Base-by-base conservation (phyloP, 495 filamentous ascomycete genomes). In the Lophiotrema nucula region DNA sequence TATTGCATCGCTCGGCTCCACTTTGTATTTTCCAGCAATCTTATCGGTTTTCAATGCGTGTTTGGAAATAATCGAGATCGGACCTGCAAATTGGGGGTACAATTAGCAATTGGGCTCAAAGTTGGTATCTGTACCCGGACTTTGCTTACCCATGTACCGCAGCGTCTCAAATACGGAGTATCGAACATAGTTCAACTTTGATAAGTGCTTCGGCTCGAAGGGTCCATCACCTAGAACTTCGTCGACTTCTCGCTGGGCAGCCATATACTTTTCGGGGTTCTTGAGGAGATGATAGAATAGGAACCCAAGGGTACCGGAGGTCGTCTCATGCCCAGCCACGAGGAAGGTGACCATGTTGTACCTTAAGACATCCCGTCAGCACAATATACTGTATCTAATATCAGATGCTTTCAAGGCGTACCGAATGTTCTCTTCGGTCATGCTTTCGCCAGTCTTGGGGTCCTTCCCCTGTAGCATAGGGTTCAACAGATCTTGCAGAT, bases 321-420 rank as follows among this genome's bases (percentile, higher is more conserved):
- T 90, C 0, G 87, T 90, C 70, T 90, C 87, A 60, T 90, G 86
- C 1, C 87, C 86, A 75, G 41, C 42, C 35, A 53, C 82, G 60
- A 89, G 67, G 61, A 89, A 88, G 0, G 86, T 89, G 44, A 87
- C 83, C 72, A 91, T 82, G 65, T 90, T 88, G 67, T 88, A 75
- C 21, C 84, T 75, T 63, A 89, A n/a, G n/a, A n/a, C n/a, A n/a
- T n/a, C n/a, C n/a, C n/a, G n/a, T n/a, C n/a, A n/a, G n/a, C n/a
- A n/a, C n/a, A n/a, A n/a, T n/a, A n/a, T n/a, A n/a, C n/a, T n/a
- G n/a, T n/a, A n/a, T n/a, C n/a, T n/a, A n/a, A n/a, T n/a, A n/a
- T n/a, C n/a, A n/a, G n/a, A n/a, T n/a, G n/a, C n/a, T n/a, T n/a
- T n/a, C n/a, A n/a, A n/a, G n/a, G n/a, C n/a, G n/a, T n/a, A n/a